phyloP scores from a whole-genome alignment of 129 eudicot genomes.

The Tagetes patula region DNA sequence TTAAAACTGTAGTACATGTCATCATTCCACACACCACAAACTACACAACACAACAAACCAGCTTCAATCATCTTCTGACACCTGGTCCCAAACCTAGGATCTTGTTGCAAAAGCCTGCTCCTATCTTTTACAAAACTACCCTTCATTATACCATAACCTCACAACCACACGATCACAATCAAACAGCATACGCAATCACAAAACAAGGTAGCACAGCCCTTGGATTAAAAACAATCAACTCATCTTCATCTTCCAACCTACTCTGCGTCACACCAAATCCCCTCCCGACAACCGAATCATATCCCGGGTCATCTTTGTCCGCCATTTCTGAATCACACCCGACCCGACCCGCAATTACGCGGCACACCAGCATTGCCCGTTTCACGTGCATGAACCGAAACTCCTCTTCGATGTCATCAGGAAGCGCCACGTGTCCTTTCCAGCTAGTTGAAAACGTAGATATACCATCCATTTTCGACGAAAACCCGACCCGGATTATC shows the following conservation, averaged over 20 bases:
- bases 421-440: slow-evolving; percentile 78
- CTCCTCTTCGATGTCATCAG: slow-evolving; percentile 79
- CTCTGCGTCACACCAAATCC: slow-evolving; percentile 2
- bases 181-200: slow-evolving; percentile 75
- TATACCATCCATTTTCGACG: slow-evolving; percentile 84
- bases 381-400: slow-evolving; percentile 81
- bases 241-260: slow-evolving; percentile 70
- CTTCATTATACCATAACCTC: background rate
- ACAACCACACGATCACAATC: slow-evolving; percentile 44
- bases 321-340: slow-evolving; percentile 60
- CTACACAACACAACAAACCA: too few species aligned
- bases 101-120: slow-evolving; percentile 33
- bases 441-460: slow-evolving; percentile 73
- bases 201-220: slow-evolving; percentile 98
- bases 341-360: slow-evolving; percentile 92
- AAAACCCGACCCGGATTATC: slow-evolving; percentile 73
- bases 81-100: background rate
- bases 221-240: slow-evolving; percentile 78
- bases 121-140: too few species aligned
- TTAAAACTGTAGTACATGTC: too few species aligned
- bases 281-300: slow-evolving; percentile 76
- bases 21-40: too few species aligned
- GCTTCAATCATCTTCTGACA: too few species aligned
- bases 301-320: slow-evolving; percentile 75
- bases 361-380: slow-evolving; percentile 83